These are phyloP conservation scores for Boletus rubescentipes DNA, from an alignment of 768 basidiomycete genomes.

Conservation along the genomic window DNA sequence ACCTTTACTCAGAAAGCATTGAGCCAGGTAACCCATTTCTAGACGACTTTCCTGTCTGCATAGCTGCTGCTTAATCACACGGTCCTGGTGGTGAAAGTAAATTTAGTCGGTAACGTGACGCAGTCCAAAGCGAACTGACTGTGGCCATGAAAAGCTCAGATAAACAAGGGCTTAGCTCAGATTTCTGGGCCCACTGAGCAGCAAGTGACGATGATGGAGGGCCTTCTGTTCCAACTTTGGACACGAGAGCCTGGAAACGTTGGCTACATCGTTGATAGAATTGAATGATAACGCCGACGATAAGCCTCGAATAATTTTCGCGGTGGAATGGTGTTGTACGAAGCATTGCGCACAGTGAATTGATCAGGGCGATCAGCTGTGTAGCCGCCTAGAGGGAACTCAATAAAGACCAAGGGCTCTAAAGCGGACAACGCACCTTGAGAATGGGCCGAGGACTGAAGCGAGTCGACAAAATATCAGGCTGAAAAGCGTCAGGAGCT, in stretches of 20 bases:
- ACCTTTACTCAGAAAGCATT: constrained; percentile 49
- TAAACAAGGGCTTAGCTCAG: constrained; percentile 75
- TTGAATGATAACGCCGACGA: constrained; percentile 91
- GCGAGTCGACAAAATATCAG: constrained; percentile 65
- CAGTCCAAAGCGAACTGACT: constrained; percentile 39
- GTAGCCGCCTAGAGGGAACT: constrained; percentile 65
- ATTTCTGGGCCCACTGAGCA: constrained; percentile 82
- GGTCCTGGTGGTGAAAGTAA: constrained; percentile 34
- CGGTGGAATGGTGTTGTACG: constrained; percentile 90
- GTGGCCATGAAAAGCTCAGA: constrained; percentile 56
- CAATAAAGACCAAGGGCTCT: not conserved
- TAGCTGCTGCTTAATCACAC: constrained; percentile 49
- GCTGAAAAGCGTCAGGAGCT: constrained; percentile 87
- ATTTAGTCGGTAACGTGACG: not conserved
- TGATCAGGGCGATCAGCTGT: constrained; percentile 84
- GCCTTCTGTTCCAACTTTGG: constrained; percentile 40
- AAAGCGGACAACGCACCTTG: constrained; percentile 49
- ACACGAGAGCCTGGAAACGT: constrained; percentile 74
- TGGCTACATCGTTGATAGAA: constrained; percentile 95
- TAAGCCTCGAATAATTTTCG: constrained; percentile 92
- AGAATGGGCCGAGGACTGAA: constrained; percentile 74
- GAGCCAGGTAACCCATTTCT: constrained; percentile 66
- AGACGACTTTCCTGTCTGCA: constrained; percentile 78
- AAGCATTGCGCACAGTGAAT: constrained; percentile 90
- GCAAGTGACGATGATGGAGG: constrained; percentile 50